Evolutionary conservation across 176 grass and related monocot genomes (phyloP), one percentile per base, ranked within the genome.

Genomic region (Poa pratensis): DNA sequence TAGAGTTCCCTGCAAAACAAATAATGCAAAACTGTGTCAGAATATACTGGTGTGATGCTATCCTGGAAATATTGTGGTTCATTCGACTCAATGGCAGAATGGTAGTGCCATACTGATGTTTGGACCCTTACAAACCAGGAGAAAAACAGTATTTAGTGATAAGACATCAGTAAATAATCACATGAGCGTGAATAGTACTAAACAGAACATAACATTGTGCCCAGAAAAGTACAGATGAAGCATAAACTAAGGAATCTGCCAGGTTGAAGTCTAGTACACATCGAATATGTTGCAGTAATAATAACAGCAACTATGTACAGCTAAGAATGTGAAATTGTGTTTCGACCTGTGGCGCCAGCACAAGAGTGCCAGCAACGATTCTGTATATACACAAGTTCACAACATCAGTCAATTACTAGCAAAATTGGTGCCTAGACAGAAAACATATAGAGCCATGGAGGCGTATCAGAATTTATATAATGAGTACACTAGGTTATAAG

Each of bases 1-100:
- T 63, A 24, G 67, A 86, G 43, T 86, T 86, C 19, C 84, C 67
- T 80, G 43, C 14, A 80, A 17, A 39, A 51, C 6, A 80, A 63
- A 49, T 59, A 20, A 39, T 6, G 7, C 4, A 79, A 32, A 40
- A 3, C 34, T 70, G 19, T 5, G 15, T 74, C 43, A 86, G 27
- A 73, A 80, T 51, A 59, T 26, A 71, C 3, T 12, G 10, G 6
- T 34, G 6, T 42, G 45, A 32, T 12, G 58, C 11, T 16, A 85
- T 45, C n/a, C 11, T 54, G 10, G 46, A 85, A 68, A 73, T 48
- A 74, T 17, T 58, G 23, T n/a, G 3, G n/a, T 62, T 49, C 71
- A 48, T 49, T 74, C 43, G 50, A 81, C 40, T 17, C 11, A 26
- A 58, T 59, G 5, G 72, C 8, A 30, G 46, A 48, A 14, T 14